These are phyloP conservation scores for Luffa acutangula DNA, from an alignment of 306 rosid species.

Conservation along the genomic window DNA sequence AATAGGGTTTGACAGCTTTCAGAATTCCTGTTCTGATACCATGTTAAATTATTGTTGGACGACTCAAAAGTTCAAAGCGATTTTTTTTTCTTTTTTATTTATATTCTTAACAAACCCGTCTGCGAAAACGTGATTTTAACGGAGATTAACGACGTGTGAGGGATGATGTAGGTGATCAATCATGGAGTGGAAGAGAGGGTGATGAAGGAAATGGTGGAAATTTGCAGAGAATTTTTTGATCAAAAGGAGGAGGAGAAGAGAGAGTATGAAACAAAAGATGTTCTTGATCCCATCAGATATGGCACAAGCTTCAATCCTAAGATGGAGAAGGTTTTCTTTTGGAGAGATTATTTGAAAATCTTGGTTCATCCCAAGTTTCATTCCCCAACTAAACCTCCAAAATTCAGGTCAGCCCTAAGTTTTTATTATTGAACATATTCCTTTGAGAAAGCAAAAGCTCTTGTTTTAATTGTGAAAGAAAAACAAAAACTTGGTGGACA, in stretches of 20 bases:
- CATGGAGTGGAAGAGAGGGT: conserved; percentile 35
- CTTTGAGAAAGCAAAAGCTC: too few species aligned
- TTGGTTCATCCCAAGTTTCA: conserved; percentile 44
- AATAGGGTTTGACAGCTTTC: too few species aligned
- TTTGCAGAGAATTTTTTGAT: conserved; percentile 26
- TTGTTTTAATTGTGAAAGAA: too few species aligned
- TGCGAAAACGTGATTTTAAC: background rate
- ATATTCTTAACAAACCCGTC: background rate
- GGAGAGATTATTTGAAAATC: conserved; percentile 63
- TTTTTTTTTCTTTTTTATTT: too few species aligned
- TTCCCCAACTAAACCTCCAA: conserved; percentile 41
- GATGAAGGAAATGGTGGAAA: conserved; percentile 21
- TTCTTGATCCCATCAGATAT: conserved; percentile 39
- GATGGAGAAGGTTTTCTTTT: conserved; percentile 27
- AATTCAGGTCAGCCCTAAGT: conserved; percentile 26
- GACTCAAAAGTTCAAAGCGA: too few species aligned
- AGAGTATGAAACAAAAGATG: conserved; percentile 15
- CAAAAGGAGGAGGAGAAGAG: conserved; percentile 33
- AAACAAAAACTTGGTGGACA: too few species aligned
- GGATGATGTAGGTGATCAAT: conserved; percentile 26
- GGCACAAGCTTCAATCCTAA: conserved; percentile 48
- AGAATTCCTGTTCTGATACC: too few species aligned
- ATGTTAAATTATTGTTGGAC: too few species aligned
- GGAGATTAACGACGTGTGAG: background rate
- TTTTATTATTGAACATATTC: too few species aligned